Base-by-base conservation (phyloP, 2,329 filamentous ascomycete species). In the Paracorniculantispora psalliotae region DNA sequence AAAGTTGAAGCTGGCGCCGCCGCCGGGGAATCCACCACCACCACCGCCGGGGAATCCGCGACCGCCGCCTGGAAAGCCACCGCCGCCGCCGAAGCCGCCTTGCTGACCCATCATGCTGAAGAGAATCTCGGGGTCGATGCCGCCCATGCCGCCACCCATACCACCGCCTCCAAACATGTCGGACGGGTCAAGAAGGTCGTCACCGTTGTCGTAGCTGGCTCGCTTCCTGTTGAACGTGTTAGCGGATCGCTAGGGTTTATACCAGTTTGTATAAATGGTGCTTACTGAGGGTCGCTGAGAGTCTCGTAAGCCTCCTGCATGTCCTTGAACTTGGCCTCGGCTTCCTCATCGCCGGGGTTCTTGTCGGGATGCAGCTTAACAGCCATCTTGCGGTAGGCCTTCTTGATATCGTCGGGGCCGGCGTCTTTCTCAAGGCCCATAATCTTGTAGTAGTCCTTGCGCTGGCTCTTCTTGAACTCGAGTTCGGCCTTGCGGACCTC, bases 361-460 rank as follows among this genome's bases (percentile, higher is more conserved):
- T 99, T 99, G 78, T 99, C 94, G 2, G 94, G 94, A 73, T 99
- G 94, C 72, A 96, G 90, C 64, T 92, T 81, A 66, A 99, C 93
- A 59, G 94, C 94, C 70, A 96, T 82, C 75, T 94, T 96, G 65
- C 93, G 87, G 79, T 99, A 99, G 1, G 93, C 94, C 78, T 92
- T 93, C 82, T 97, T 99, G 79, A 99, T 94, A 57, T 94, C 86
- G 59, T 81, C 81, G 23, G 96, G 91, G 43, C 83, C 84, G 39
- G 92, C 92, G 62, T 92, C 89, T 80, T 97, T 97, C 60, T 89
- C 80, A 9, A 99, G 78, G 6, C 88, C 90, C 56, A 99, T 85
- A 65, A 97, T 96, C 83, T 97, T 97, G 81, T 99, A 99, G 78
- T 96, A 97, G 71, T 99, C 94, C 76, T 99, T 99, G 62, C 94